Percentiles rank a stretch among this genome's conserved stretches.
phyloP scores from a whole-genome alignment of 257 asterid species.

The Forsythia viridissima region DNA sequence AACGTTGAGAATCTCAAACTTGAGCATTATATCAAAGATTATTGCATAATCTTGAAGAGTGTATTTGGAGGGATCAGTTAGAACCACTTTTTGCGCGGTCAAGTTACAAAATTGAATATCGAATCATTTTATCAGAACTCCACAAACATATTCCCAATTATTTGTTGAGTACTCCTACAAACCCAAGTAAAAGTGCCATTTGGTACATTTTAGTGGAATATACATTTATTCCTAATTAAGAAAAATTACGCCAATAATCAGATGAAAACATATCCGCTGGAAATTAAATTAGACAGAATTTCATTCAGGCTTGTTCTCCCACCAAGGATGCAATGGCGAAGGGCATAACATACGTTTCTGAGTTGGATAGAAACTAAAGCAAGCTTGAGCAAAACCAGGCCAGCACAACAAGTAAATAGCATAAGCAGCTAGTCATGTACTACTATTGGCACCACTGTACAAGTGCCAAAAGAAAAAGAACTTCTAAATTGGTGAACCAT shows the following conservation, averaged over 20 bases:
- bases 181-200: background rate
- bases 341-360: background rate
- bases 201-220: background rate
- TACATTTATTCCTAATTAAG: background rate
- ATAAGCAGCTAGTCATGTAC: background rate
- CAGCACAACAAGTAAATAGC: no score
- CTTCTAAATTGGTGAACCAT: background rate
- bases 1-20: background rate
- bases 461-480: background rate
- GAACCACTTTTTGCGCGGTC: background rate
- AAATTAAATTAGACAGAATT: background rate
- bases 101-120: no score
- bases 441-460: background rate
- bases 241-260: background rate
- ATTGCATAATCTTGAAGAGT: background rate
- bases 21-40: background rate
- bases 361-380: background rate
- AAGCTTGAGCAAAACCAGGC: background rate
- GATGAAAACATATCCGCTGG: no score
- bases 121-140: no score
- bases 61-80: background rate
- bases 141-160: background rate
- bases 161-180: background rate
- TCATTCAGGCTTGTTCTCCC: background rate
- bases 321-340: background rate